Conservation (phyloP, 2,329 filamentous ascomycete species). For the Sporothrix pseudoabietina region DNA sequence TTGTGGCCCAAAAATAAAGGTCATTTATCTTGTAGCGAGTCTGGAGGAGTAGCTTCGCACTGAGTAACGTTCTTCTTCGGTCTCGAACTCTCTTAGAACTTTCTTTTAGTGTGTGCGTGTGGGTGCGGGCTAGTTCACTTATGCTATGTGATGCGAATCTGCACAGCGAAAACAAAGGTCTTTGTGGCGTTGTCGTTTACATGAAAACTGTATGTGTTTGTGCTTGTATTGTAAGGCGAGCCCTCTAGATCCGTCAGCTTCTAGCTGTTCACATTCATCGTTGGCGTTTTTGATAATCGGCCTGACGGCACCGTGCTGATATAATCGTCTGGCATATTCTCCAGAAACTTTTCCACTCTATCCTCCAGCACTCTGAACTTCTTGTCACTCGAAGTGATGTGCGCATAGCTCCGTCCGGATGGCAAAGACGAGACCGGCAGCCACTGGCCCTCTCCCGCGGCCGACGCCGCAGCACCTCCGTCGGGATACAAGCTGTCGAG, state of each 20-base stretch:
- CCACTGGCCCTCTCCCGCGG: conserved; percentile 17
- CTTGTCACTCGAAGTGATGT: conserved; percentile 19
- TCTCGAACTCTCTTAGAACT: not conserved
- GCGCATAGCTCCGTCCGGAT: not conserved
- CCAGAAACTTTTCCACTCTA: not conserved
- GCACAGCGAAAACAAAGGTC: not conserved
- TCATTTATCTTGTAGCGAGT: not conserved
- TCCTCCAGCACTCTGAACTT: not conserved
- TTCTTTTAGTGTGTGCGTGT: too few relatives aligned
- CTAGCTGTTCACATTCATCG: conserved; percentile 3
- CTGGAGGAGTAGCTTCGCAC: not conserved
- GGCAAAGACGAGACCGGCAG: conserved; percentile 21
- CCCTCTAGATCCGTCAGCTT: not conserved
- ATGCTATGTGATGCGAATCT: not conserved
- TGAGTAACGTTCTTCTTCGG: not conserved
- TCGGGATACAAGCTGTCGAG: conserved; percentile 21
- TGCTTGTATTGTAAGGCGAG: not conserved
- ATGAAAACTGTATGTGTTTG: not conserved
- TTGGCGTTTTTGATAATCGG: not conserved
- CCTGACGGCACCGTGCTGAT: conserved; percentile 12
- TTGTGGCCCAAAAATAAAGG: not conserved
- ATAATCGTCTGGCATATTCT: conserved; percentile 16
- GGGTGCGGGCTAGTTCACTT: too few relatives aligned
- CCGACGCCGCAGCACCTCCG: not conserved
- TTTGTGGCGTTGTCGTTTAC: not conserved